phyloP scores from a whole-genome alignment of 495 filamentous ascomycete species.

The Bathelium albidoporum region DNA sequence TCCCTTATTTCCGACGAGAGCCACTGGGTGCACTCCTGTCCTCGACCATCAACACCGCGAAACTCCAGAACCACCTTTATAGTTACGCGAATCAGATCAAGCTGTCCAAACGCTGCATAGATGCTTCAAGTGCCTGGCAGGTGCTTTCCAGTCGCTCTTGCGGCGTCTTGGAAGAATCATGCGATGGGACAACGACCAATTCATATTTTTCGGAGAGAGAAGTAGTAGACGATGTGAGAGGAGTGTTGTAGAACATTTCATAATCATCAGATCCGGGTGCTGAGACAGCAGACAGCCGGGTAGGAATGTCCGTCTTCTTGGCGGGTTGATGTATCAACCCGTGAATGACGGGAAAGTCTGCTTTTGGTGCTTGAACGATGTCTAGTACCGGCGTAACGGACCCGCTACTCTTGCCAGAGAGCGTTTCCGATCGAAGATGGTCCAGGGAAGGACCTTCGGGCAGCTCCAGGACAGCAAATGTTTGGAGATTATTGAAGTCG shows the following conservation, averaged over 20 bases:
- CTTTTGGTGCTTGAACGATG: neutral
- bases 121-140: neutral
- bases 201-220: neutral
- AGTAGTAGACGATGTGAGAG: neutral
- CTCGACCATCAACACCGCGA: neutral
- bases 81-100: neutral
- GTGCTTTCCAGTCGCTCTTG: neutral
- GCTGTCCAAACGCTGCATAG: neutral
- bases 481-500: constrained; percentile 57
- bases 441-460: constrained; percentile 47
- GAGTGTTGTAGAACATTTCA: neutral
- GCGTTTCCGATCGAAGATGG: neutral
- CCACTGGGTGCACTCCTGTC: neutral
- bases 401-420: neutral
- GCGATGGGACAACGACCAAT: neutral
- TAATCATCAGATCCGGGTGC: neutral
- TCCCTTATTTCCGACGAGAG: neutral
- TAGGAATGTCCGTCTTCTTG: neutral
- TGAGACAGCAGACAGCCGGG: neutral
- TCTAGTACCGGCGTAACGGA: neutral
- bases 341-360: neutral
- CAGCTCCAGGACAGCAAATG: constrained; percentile 69
- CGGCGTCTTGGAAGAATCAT: neutral
- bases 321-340: neutral
- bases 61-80: neutral